Evolutionary conservation across 2,329 filamentous ascomycete species (phyloP), one percentile per base, ranked within the genome.

Genomic region (Penicillium psychrosexuale): DNA sequence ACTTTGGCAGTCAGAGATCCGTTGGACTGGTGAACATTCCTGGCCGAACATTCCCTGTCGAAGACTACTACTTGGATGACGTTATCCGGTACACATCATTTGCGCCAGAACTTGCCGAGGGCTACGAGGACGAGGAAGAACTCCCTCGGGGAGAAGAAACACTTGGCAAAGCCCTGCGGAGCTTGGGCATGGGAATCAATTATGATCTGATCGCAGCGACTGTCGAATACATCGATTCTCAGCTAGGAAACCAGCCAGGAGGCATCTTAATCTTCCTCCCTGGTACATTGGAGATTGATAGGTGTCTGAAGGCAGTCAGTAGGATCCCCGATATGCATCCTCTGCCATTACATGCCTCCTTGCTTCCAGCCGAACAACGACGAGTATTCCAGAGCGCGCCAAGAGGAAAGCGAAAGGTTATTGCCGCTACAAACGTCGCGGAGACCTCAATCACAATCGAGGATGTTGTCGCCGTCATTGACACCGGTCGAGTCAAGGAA

Each of bases 401-500:
- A 0, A 72, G 77, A 3, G 91, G 91, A 0, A 92, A 90, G 74
- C 83, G 94, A 34, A 99, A 99, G 74, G 84, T 99, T 12, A 89
- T 99, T 33, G 90, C 93, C 7, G 90, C 94, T 1, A 99, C 94
- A 42, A 99, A 99, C 66, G 93, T 99, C 2, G 94, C 94, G 2
- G 94, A 99, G 72, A 99, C 94, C 0, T 97, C 94, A 2, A 97
- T 99, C 70, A 99, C 94, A 0, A 99, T 99, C 57, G 92, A 97
- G 69, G 94, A 99, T 69, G 90, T 99, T 50, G 89, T 97, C 2
- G 93, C 90, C 2, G 94, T 99, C 43, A 93, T 99, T 60, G 94
- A 99, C 71, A 94, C 89, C 11, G 94, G 94, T 28, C 87, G 91
- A 50, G 94, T 99, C 56, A 99, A 99, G 69, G 93, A 99, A 73